Base-by-base conservation (phyloP, 257 asterid genomes). In the Mentha longifolia region DNA sequence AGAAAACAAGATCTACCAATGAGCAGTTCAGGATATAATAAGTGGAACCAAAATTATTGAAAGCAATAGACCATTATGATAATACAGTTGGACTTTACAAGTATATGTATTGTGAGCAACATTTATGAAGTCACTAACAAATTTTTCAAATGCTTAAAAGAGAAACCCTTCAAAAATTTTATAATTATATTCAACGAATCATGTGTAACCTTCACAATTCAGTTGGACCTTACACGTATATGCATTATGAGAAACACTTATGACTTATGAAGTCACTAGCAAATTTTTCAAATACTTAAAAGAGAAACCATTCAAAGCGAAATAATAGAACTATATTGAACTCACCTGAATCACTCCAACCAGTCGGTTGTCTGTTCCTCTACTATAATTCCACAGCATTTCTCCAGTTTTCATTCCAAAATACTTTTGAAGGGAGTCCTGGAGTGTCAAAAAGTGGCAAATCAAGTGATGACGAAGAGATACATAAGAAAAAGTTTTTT, bases 401-500 rank as follows among this genome's bases (percentile, higher is more conserved):
- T 88, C 92, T 64, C 99, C 99, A 68, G 91, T 89, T 83, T 89
- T 94, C 81, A 55, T 59, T 65, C 99, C 97, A 77, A 91, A 95
- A 78, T 95, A 89, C 78, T 84, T 95, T 72, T 89, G 99, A 77
- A 95, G 99, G 57, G 91, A 88, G 73, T 92, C 98, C 99, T 94
- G 88, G 35, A 69, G 73, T 49, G 59, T 71, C 71, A 81, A 46
- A 76, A 62, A 70, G 14, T 59, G 17, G 75, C 51, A 57, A 62
- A 51, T 64, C 70, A 41, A 55, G 68, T 3, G 64, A 6, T 35
- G 49, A 65, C 14, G 19, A 7, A 25, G 42, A 14, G 45, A 55
- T 8, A 41, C 31, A 50, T 16, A 61, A 30, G 56, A n/a, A 64
- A 30, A 51, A 67, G 63, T 25, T 25, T 25, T 25, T 25, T 25